Conservation (phyloP, 768 basidiomycete genomes). For the Tylopilus plumbeoviolaceoides region DNA sequence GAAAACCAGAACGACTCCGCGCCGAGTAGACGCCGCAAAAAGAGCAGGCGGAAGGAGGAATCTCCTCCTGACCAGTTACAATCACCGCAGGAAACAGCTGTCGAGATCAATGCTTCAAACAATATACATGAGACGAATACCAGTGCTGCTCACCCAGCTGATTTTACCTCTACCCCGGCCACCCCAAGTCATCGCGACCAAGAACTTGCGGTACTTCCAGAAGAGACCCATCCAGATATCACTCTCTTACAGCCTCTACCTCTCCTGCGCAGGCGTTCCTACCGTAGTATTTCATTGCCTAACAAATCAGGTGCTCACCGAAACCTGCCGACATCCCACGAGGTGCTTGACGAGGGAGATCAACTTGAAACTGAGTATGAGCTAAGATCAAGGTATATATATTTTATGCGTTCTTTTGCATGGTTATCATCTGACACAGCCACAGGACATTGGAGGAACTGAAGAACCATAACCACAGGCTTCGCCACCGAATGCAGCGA, state of each 20-base stretch:
- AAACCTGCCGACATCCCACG: constrained; percentile 34
- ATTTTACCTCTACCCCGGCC: background rate
- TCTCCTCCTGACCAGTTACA: constrained; percentile 25
- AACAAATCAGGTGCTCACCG: constrained; percentile 15
- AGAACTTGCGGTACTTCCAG: constrained; percentile 2
- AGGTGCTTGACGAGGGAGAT: constrained; percentile 44
- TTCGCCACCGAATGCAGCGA: constrained; percentile 65
- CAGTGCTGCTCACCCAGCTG: constrained; percentile 3
- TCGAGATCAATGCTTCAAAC: constrained; percentile 9
- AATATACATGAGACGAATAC: constrained; percentile 5
- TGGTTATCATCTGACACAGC: background rate
- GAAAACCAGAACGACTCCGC: constrained; percentile 35
- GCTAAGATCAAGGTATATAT: constrained; percentile 25
- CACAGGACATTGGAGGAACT: constrained; percentile 58
- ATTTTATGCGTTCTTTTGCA: background rate
- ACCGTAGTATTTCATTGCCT: constrained; percentile 37
- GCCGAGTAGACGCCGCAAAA: constrained; percentile 12
- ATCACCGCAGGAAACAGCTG: constrained; percentile 10
- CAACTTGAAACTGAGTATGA: constrained; percentile 53
- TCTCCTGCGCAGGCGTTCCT: constrained; percentile 5
- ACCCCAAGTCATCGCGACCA: constrained; percentile 1
- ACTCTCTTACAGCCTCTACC: background rate
- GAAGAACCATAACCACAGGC: constrained; percentile 57
- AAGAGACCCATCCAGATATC: background rate
- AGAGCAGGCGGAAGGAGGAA: constrained; percentile 15